These are phyloP conservation scores for Suillus ampliporus DNA, from an alignment of 768 basidiomycete genomes.

Conservation along the genomic window DNA sequence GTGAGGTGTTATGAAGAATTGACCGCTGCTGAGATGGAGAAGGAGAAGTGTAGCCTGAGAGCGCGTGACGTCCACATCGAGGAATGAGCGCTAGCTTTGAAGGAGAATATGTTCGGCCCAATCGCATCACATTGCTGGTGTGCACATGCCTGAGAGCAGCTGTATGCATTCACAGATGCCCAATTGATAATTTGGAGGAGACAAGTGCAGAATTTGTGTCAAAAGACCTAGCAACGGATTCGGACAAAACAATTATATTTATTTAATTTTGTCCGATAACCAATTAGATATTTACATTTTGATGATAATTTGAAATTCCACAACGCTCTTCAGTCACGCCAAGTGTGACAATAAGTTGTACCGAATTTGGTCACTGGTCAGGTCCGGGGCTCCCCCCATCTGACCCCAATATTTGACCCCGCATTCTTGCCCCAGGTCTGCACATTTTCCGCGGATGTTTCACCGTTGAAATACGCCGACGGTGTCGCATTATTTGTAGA, in stretches of 20 bases:
- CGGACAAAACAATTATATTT: not conserved
- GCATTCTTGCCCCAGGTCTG: slow-evolving; percentile 5
- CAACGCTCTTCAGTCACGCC: slow-evolving; percentile 16
- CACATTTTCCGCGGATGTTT: slow-evolving; percentile 2
- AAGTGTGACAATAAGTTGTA: not conserved
- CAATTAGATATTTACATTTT: slow-evolving; percentile 10
- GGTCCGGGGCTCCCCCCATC: slow-evolving; percentile 6
- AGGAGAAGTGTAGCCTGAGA: not conserved
- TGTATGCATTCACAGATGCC: slow-evolving; percentile 40
- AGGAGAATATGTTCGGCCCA: slow-evolving; percentile 11
- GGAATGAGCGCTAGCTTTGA: slow-evolving; percentile 7
- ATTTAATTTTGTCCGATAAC: slow-evolving; percentile 19
- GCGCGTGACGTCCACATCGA: not conserved
- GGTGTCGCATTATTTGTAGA: not conserved
- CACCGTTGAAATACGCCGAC: not conserved
- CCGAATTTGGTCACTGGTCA: not conserved
- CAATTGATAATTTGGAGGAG: slow-evolving; percentile 4
- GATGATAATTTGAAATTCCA: slow-evolving; percentile 25
- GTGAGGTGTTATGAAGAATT: slow-evolving; percentile 4
- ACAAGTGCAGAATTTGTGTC: slow-evolving; percentile 7
- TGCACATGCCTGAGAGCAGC: slow-evolving; percentile 25
- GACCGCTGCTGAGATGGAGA: not conserved
- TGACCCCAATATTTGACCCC: slow-evolving; percentile 12
- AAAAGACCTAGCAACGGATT: slow-evolving; percentile 29
- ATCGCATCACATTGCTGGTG: slow-evolving; percentile 44